Conservation (phyloP, 2,329 filamentous ascomycete species). For the Juglanconis oblonga region DNA sequence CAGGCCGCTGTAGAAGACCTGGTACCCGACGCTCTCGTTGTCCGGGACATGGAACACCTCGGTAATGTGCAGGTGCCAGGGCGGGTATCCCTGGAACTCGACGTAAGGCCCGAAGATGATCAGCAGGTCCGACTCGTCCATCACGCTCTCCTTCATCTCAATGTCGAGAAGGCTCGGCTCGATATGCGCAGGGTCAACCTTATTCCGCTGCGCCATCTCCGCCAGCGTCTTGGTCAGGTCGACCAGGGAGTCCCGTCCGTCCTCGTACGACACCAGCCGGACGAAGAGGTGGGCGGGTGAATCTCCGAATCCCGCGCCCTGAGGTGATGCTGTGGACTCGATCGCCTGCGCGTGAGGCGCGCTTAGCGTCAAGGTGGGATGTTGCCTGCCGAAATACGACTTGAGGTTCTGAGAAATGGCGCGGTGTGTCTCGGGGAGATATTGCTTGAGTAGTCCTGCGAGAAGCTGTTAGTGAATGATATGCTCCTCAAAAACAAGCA, state of each 20-base stretch:
- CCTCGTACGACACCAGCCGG: constrained; percentile 80
- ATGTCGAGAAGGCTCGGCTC: constrained; percentile 83
- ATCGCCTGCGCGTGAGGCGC: constrained; percentile 67
- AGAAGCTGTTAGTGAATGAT: constrained; percentile 18
- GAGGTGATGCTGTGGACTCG: constrained; percentile 43
- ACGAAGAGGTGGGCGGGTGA: constrained; percentile 51
- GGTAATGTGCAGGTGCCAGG: constrained; percentile 91
- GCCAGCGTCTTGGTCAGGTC: constrained; percentile 92
- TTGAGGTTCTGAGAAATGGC: constrained; percentile 76
- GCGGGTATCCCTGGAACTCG: constrained; percentile 86
- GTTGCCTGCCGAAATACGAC: constrained; percentile 78
- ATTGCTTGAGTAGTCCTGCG: constrained; percentile 81
- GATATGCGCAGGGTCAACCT: constrained; percentile 78
- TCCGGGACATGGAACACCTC: constrained; percentile 84
- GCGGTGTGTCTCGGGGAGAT: constrained; percentile 80
- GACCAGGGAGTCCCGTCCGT: constrained; percentile 89
- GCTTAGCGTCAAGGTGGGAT: constrained; percentile 69
- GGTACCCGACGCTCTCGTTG: constrained; percentile 84
- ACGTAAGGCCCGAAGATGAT: constrained; percentile 83
- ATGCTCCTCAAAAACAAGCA: neutral
- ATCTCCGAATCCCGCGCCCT: constrained; percentile 36
- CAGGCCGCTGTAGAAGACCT: constrained; percentile 83
- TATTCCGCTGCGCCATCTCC: constrained; percentile 90
- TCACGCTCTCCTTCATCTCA: constrained; percentile 76
- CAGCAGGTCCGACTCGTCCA: constrained; percentile 85